These are phyloP conservation scores for Chrysoporthe cubensis DNA, from an alignment of 2,329 filamentous ascomycete species.

Conservation along the genomic window DNA sequence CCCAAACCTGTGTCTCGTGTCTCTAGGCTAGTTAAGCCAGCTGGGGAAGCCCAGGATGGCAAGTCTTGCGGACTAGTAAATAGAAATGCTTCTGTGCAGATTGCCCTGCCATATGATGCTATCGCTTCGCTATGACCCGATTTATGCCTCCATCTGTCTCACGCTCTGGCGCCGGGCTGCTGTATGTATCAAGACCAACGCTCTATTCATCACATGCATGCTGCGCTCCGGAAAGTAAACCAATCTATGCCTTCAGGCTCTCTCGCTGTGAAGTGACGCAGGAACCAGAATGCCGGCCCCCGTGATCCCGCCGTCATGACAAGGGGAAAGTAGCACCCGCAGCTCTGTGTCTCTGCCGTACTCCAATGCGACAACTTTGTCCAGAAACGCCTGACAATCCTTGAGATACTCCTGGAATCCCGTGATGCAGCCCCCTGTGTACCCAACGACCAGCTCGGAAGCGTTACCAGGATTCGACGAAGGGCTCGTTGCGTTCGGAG, in stretches of 20 bases:
- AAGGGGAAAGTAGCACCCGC: conserved; percentile 56
- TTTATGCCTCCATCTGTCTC: background rate
- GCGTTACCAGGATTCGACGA: conserved; percentile 14
- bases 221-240: background rate
- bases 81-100: background rate
- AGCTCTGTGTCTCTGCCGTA: conserved; percentile 36
- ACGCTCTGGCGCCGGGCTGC: background rate
- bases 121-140: background rate
- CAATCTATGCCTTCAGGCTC: conserved; percentile 8
- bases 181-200: background rate
- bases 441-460: conserved; percentile 72
- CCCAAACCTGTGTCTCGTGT: background rate
- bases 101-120: background rate
- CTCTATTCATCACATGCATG: background rate
- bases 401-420: conserved; percentile 75
- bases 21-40: background rate
- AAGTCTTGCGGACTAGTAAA: background rate
- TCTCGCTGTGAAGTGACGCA: conserved; percentile 41
- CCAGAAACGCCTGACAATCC: conserved; percentile 72
- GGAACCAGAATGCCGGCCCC: conserved; percentile 65
- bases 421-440: conserved; percentile 80
- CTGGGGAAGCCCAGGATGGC: background rate
- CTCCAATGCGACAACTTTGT: conserved; percentile 52
- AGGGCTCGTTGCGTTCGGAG: background rate
- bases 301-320: conserved; percentile 65